phyloP scores from a whole-genome alignment of 805 yeast genomes.

The Blastobotrys chiropterorum region DNA sequence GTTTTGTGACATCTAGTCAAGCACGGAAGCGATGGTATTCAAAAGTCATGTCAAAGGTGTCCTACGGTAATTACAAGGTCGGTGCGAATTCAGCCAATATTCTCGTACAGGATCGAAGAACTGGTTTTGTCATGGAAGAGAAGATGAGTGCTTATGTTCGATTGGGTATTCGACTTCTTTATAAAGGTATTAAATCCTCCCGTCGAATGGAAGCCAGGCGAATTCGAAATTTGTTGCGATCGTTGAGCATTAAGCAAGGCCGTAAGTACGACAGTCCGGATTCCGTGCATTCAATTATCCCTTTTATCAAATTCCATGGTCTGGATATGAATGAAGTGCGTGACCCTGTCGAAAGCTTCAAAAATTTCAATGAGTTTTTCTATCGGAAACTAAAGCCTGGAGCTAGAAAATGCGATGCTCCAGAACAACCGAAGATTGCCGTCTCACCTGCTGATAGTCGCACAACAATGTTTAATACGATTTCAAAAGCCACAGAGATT shows the following conservation, averaged over 20 bases:
- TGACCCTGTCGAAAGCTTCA: constrained; percentile 44
- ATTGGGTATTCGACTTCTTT: constrained; percentile 76
- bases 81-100: constrained; percentile 93
- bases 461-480: constrained; percentile 58
- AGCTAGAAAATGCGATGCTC: constrained; percentile 64
- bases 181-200: constrained; percentile 57
- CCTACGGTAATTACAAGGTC: constrained; percentile 79
- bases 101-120: constrained; percentile 81
- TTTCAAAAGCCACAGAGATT: constrained; percentile 56
- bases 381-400: constrained; percentile 68
- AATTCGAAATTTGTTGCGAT: constrained; percentile 54
- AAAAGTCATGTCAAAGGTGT: constrained; percentile 71
- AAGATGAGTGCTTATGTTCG: constrained; percentile 86
- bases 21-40: constrained; percentile 90
- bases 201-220: constrained; percentile 49
- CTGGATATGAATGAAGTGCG: constrained; percentile 68
- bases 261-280: constrained; percentile 65
- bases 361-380: constrained; percentile 84
- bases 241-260: constrained; percentile 76
- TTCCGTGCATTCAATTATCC: constrained; percentile 60
- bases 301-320: constrained; percentile 79
- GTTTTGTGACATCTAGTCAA: constrained; percentile 70
- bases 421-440: constrained; percentile 42
- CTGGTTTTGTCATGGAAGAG: constrained; percentile 89
- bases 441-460: constrained; percentile 87